phyloP scores from a whole-genome alignment of 148 eudicot genomes.

The Chenopodium album region DNA sequence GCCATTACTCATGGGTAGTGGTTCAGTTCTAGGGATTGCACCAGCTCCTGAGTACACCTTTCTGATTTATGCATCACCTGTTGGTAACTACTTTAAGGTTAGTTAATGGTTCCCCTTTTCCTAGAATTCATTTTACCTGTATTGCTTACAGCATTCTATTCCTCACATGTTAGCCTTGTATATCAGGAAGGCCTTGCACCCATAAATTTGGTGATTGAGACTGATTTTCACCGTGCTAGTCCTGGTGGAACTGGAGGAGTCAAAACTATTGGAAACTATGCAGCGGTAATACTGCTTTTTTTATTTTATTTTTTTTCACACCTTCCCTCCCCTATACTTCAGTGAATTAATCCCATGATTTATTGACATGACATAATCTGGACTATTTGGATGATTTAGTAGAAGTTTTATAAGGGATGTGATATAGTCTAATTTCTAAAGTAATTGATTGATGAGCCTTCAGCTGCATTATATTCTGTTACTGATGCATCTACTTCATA shows the following conservation, averaged over 20 bases:
- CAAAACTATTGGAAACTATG: constrained; percentile 90
- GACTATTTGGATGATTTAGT: not conserved
- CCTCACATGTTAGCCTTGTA: constrained; percentile 16
- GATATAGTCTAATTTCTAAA: not conserved
- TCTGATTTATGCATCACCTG: constrained; percentile 84
- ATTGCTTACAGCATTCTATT: not conserved
- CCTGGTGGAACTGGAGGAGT: constrained; percentile 99
- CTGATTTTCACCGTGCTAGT: constrained; percentile 89
- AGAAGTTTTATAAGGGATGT: not conserved
- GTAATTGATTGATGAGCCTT: not conserved
- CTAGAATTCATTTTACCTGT: not conserved
- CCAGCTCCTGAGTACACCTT: constrained; percentile 98
- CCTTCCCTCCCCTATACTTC: not conserved
- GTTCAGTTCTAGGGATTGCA: constrained; percentile 86
- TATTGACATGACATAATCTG: not conserved
- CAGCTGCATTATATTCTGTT: not conserved
- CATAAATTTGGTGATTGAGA: constrained; percentile 82
- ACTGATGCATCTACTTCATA: not conserved
- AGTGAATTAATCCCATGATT: not conserved
- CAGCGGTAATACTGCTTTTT: constrained; percentile 57
- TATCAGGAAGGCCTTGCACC: constrained; percentile 90
- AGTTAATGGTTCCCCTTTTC: constrained; percentile 6
- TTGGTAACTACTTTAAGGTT: constrained; percentile 98
- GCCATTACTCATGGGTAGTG: constrained; percentile 96
- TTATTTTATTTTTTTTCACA: not conserved